These are phyloP conservation scores for Stylonectria norvegica DNA, from an alignment of 2,329 filamentous ascomycete genomes.

Conservation along the genomic window DNA sequence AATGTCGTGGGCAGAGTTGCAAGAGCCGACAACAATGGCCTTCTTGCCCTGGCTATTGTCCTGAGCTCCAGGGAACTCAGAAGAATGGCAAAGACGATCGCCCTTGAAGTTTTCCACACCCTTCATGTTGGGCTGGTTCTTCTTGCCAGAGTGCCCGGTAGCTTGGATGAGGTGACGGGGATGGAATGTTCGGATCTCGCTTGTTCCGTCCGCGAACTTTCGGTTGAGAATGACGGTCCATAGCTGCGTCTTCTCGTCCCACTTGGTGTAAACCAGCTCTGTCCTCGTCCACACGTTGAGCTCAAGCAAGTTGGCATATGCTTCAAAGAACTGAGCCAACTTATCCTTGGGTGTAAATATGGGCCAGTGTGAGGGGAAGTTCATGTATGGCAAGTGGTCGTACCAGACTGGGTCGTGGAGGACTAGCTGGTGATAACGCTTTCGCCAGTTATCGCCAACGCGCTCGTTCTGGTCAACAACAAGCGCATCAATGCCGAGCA, in stretches of 20 bases:
- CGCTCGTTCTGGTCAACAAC: slow-evolving; percentile 57
- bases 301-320: slow-evolving; percentile 62
- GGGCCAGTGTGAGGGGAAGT: slow-evolving; percentile 64
- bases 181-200: slow-evolving; percentile 52
- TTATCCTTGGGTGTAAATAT: slow-evolving; percentile 71
- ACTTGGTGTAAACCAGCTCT: slow-evolving; percentile 44
- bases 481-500: slow-evolving; percentile 53
- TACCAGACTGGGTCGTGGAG: slow-evolving; percentile 65
- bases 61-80: slow-evolving; percentile 53
- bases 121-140: slow-evolving; percentile 55
- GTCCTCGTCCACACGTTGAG: slow-evolving; percentile 64
- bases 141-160: slow-evolving; percentile 67
- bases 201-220: slow-evolving; percentile 45
- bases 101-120: slow-evolving; percentile 58
- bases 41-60: slow-evolving; percentile 50
- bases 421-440: slow-evolving; percentile 61
- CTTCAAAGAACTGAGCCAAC: slow-evolving; percentile 64
- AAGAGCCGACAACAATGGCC: slow-evolving; percentile 63
- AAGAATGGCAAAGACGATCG: slow-evolving; percentile 58
- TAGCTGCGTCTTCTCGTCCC: slow-evolving; percentile 44
- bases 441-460: slow-evolving; percentile 63
- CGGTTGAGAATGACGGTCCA: slow-evolving; percentile 58
- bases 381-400: slow-evolving; percentile 60
- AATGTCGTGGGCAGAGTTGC: slow-evolving; percentile 68
- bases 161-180: slow-evolving; percentile 64